Percentiles rank a stretch among this genome's conserved stretches.
Evolutionary conservation across 495 filamentous ascomycete genomes (phyloP).

Genomic region (Xylaria venustula): DNA sequence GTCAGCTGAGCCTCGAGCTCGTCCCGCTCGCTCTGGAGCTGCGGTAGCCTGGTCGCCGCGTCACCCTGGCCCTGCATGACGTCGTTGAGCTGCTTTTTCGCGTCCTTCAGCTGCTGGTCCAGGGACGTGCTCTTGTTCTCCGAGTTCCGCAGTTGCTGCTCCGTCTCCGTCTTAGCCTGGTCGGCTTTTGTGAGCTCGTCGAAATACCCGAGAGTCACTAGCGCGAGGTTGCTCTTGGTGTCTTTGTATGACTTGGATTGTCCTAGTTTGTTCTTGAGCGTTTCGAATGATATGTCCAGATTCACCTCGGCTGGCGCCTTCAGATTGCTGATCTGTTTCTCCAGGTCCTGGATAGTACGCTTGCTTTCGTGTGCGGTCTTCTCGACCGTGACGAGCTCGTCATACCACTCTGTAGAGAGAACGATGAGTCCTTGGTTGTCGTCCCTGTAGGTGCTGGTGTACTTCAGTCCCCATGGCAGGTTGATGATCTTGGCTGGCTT

Average conservation of each 20-base stretch:
- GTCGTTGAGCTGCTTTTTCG: not conserved
- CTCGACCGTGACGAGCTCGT: not conserved
- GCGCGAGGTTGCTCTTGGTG: not conserved
- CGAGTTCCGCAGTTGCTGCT: not conserved
- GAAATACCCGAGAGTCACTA: not conserved
- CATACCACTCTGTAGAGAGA: conserved; percentile 2
- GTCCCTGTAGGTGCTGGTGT: conserved; percentile 9
- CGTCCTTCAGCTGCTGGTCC: not conserved
- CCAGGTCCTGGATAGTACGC: not conserved
- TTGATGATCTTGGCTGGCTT: not conserved
- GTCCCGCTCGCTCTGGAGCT: not conserved
- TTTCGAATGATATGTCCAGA: not conserved
- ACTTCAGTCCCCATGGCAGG: not conserved
- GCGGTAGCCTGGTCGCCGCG: not conserved
- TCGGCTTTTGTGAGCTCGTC: not conserved
- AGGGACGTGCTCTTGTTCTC: not conserved
- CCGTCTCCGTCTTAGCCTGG: not conserved
- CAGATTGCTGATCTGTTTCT: not conserved
- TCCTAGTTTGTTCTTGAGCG: not conserved
- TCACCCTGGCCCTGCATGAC: not conserved
- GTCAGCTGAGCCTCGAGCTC: conserved; percentile 4
- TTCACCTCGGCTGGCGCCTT: not conserved
- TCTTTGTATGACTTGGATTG: not conserved
- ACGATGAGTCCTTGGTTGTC: conserved; percentile 12
- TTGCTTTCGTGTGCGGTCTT: not conserved